phyloP scores from a whole-genome alignment of 352 stramenopile genomes.

The Globisporangium recalcitrans region DNA sequence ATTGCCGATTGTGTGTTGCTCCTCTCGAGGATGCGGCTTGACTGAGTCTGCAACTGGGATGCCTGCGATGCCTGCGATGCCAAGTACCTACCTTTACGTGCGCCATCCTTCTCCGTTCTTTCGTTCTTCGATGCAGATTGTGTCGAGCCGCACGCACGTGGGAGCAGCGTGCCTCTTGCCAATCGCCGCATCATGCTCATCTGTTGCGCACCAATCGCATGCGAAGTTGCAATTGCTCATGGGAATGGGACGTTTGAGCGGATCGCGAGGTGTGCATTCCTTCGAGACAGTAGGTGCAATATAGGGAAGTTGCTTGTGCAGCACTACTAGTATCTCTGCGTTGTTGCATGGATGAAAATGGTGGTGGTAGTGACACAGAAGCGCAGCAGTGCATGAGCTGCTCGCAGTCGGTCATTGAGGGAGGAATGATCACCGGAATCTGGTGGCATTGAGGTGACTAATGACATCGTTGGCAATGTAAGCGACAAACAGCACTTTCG shows the following conservation, averaged over 20 bases:
- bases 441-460: not conserved
- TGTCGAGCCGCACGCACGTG: not conserved
- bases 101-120: not conserved
- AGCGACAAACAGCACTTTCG: no score
- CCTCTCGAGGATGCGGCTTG: no score
- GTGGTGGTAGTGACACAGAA: no score
- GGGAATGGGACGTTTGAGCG: not conserved
- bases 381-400: not conserved
- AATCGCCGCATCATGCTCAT: not conserved
- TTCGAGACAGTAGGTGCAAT: no score
- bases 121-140: not conserved
- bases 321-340: no score
- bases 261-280: no score
- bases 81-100: not conserved
- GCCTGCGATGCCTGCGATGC: not conserved
- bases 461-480: not conserved
- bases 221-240: not conserved
- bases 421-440: slow-evolving; percentile 2
- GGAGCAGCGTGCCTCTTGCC: slow-evolving; percentile 5
- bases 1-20: no score
- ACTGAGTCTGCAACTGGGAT: not conserved
- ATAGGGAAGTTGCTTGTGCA: no score
- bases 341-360: no score
- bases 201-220: not conserved
- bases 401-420: not conserved